These are phyloP conservation scores for Elsinoe arachidis DNA, from an alignment of 2,329 filamentous ascomycete genomes.

Conservation along the genomic window DNA sequence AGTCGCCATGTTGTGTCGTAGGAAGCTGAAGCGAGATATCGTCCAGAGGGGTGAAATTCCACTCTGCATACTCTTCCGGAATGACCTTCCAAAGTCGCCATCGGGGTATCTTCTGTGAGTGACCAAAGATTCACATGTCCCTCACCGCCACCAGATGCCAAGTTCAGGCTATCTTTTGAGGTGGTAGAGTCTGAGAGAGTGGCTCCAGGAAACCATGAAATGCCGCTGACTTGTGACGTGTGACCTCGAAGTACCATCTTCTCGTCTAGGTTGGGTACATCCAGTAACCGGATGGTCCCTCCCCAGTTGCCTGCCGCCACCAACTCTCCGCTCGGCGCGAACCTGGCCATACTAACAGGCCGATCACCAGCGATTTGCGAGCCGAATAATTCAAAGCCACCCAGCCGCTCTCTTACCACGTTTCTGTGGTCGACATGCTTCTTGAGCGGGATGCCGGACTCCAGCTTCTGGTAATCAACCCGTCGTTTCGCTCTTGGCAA, in stretches of 20 bases:
- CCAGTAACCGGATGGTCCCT: slow-evolving; percentile 76
- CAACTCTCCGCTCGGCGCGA: slow-evolving; percentile 74
- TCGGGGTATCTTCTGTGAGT: slow-evolving; percentile 71
- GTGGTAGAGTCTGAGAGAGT: slow-evolving; percentile 65
- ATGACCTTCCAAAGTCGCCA: slow-evolving; percentile 76
- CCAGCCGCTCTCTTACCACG: slow-evolving; percentile 71
- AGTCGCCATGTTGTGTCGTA: slow-evolving; percentile 95
- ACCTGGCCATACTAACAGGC: slow-evolving; percentile 82
- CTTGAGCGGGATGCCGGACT: slow-evolving; percentile 73
- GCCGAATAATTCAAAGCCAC: slow-evolving; percentile 81
- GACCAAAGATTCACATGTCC: slow-evolving; percentile 87
- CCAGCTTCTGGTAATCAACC: slow-evolving; percentile 66
- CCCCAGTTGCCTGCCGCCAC: slow-evolving; percentile 91
- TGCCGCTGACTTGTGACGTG: slow-evolving; percentile 77
- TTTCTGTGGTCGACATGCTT: slow-evolving; percentile 92
- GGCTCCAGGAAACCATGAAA: slow-evolving; percentile 81
- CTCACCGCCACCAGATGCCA: slow-evolving; percentile 85
- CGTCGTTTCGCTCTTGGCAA: slow-evolving; percentile 72
- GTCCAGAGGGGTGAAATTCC: slow-evolving; percentile 88
- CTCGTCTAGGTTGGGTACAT: slow-evolving; percentile 72
- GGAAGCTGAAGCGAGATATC: slow-evolving; percentile 83
- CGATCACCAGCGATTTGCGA: slow-evolving; percentile 88
- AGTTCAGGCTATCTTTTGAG: slow-evolving; percentile 59
- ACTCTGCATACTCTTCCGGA: slow-evolving; percentile 80
- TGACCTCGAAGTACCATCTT: slow-evolving; percentile 72